These are phyloP conservation scores for Wallemia hederae DNA, from an alignment of 1,284 basidiomycete genomes.

Conservation along the genomic window DNA sequence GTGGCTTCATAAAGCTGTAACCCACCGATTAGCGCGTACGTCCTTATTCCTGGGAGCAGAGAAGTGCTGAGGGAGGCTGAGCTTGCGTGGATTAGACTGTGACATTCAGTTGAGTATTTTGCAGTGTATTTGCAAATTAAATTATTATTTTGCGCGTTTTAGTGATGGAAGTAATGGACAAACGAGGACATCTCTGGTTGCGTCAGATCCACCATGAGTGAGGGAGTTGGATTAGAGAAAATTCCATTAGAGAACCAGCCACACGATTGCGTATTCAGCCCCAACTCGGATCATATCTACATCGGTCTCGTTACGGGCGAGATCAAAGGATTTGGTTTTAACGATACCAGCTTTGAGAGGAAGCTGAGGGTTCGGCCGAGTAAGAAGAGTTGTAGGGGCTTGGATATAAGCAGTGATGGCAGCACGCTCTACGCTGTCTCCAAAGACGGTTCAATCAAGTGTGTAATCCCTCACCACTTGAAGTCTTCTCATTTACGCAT, in stretches of 20 bases:
- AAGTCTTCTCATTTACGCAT: no score
- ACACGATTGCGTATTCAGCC: conserved; percentile 70
- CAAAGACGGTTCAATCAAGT: conserved; percentile 58
- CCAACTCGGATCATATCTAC: conserved; percentile 34
- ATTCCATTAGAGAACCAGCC: conserved; percentile 30
- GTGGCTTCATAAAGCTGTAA: not conserved
- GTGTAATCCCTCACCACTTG: no score
- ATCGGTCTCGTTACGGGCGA: conserved; percentile 52
- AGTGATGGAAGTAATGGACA: not conserved
- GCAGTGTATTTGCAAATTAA: no score
- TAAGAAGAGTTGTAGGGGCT: conserved; percentile 42
- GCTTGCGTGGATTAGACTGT: not conserved
- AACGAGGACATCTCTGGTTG: not conserved
- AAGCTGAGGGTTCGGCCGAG: conserved; percentile 31
- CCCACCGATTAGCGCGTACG: not conserved
- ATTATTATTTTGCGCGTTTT: no score
- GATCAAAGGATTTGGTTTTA: conserved; percentile 44
- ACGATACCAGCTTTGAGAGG: conserved; percentile 17
- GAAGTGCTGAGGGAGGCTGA: not conserved
- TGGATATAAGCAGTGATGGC: conserved; percentile 35
- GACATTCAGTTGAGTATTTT: no score
- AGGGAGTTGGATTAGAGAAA: conserved; percentile 6
- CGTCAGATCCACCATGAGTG: not conserved
- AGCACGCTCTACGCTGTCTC: conserved; percentile 40
- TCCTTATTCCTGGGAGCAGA: not conserved